Percentiles rank a stretch among this genome's conserved stretches.
Conservation (phyloP, 2,329 filamentous ascomycete genomes). For the Talaromyces sp. region DNA sequence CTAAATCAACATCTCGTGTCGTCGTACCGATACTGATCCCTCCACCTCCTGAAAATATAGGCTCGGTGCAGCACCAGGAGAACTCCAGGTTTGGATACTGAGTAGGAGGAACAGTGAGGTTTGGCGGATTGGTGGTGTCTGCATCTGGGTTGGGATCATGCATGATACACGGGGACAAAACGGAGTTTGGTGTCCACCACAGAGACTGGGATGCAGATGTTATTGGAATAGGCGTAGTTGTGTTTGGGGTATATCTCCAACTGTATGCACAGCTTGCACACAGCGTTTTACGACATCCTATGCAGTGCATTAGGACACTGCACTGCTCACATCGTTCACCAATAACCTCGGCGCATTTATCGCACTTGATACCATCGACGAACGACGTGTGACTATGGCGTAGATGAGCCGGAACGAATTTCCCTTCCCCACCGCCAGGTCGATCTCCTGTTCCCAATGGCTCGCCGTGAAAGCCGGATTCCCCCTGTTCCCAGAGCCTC, state of each 20-base stretch:
- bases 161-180: constrained; percentile 55
- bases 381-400: constrained; percentile 51
- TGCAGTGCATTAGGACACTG: constrained; percentile 58
- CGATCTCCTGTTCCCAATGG: constrained; percentile 47
- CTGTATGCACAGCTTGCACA: constrained; percentile 58
- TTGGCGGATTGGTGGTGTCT: constrained; percentile 28
- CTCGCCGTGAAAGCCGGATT: constrained; percentile 52
- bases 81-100: constrained; percentile 50
- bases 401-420: constrained; percentile 50
- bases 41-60: constrained; percentile 55
- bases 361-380: constrained; percentile 49
- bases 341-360: constrained; percentile 50
- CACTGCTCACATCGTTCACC: constrained; percentile 56
- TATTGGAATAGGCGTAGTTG: constrained; percentile 18
- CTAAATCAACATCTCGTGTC: constrained; percentile 50
- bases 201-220: constrained; percentile 32
- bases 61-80: constrained; percentile 57
- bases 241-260: constrained; percentile 41
- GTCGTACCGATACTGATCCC: constrained; percentile 54
- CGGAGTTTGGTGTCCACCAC: constrained; percentile 57
- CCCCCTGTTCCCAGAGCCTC: constrained; percentile 52
- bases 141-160: constrained; percentile 40
- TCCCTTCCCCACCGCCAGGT: constrained; percentile 45
- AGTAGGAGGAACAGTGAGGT: constrained; percentile 28
- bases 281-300: constrained; percentile 55